phyloP scores from a whole-genome alignment of 345 rosid genomes.

The Mangifera indica region DNA sequence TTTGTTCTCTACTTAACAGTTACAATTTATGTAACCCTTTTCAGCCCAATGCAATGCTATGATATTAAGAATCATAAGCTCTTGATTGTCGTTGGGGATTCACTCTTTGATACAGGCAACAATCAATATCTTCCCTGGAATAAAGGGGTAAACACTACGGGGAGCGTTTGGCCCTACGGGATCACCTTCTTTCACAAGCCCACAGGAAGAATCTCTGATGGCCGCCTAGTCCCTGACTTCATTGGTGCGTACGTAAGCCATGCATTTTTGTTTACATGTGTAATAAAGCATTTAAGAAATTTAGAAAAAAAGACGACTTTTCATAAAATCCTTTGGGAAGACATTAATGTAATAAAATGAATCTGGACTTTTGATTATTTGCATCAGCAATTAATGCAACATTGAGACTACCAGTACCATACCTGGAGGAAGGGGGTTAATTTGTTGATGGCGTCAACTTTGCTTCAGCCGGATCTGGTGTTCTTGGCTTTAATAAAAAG shows the following conservation, averaged over 20 bases:
- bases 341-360: too few species aligned
- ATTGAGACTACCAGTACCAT: neutral
- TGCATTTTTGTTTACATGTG: too few species aligned
- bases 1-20: neutral
- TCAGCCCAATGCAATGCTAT: neutral
- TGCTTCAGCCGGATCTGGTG: conserved; percentile 13
- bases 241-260: too few species aligned
- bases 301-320: too few species aligned
- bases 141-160: neutral
- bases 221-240: too few species aligned
- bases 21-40: neutral
- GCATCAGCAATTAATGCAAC: neutral
- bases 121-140: neutral
- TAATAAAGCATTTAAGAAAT: too few species aligned
- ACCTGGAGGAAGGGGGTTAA: neutral
- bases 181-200: neutral
- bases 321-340: too few species aligned
- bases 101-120: conserved; percentile 4
- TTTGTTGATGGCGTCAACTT: conserved; percentile 5
- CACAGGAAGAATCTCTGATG: too few species aligned
- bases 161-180: neutral
- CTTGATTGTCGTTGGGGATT: conserved; percentile 4
- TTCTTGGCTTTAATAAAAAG: neutral
- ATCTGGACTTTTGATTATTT: neutral
- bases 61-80: neutral